A percentile compares a stretch with the other conserved stretches of the same genome.
phyloP scores from a whole-genome alignment of 768 basidiomycete genomes.

The Tubosaeta brunneosetosa region DNA sequence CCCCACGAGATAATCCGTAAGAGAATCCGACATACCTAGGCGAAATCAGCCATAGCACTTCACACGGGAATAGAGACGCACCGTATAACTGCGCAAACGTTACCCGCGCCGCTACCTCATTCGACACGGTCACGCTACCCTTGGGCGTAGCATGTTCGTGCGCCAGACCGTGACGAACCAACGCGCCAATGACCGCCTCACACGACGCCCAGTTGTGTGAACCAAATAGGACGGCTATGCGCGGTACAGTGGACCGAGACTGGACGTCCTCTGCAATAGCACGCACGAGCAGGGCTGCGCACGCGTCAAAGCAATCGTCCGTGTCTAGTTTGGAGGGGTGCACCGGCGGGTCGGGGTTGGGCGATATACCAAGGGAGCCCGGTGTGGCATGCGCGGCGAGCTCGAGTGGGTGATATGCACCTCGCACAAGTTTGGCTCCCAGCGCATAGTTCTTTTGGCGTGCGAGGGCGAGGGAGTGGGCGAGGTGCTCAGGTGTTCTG shows the following conservation, averaged over 20 bases:
- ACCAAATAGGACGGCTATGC: conserved; percentile 71
- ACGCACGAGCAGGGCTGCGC: conserved; percentile 51
- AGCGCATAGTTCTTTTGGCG: conserved; percentile 62
- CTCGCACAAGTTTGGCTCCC: conserved; percentile 89
- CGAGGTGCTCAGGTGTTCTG: conserved; percentile 69
- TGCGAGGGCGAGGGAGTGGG: conserved; percentile 61
- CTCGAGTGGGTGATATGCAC: conserved; percentile 86
- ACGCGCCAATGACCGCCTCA: conserved; percentile 52
- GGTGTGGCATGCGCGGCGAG: conserved; percentile 36
- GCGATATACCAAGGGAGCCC: conserved; percentile 44
- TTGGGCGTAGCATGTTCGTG: conserved; percentile 18
- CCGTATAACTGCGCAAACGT: conserved; percentile 82
- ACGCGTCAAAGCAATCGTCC: conserved; percentile 66
- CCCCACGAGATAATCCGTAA: conserved; percentile 66
- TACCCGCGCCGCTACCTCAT: conserved; percentile 60
- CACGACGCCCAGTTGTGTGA: conserved; percentile 82
- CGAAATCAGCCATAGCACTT: background rate
- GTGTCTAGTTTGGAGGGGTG: conserved; percentile 67
- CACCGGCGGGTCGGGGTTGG: conserved; percentile 59
- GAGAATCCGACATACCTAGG: conserved; percentile 79
- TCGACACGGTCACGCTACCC: conserved; percentile 39
- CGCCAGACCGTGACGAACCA: conserved; percentile 52
- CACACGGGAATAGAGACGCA: conserved; percentile 28
- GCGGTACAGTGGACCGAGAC: conserved; percentile 11
- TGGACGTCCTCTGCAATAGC: conserved; percentile 51